These are phyloP conservation scores for Chytriomyces hyalinus DNA, from an alignment of 192 early-diverging fungal species.

Conservation along the genomic window DNA sequence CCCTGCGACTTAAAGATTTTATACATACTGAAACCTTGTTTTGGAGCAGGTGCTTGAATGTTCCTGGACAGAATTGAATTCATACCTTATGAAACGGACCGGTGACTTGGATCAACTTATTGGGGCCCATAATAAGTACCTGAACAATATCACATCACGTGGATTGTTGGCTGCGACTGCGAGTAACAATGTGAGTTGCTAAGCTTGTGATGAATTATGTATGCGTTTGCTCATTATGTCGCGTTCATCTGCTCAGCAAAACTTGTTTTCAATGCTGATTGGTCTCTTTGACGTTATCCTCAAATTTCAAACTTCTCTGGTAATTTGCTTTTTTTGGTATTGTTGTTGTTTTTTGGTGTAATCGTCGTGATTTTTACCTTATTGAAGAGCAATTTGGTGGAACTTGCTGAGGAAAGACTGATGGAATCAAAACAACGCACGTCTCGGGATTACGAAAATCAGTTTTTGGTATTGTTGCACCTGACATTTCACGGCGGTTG, in stretches of 20 bases:
- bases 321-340: slow-evolving; percentile 7
- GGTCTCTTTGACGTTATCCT: slow-evolving; percentile 32
- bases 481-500: neutral
- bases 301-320: slow-evolving; percentile 18
- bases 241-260: slow-evolving; percentile 8
- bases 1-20: neutral
- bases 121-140: slow-evolving; percentile 77
- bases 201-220: neutral
- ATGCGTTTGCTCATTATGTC: neutral
- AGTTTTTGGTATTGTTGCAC: slow-evolving; percentile 16
- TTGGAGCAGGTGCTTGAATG: slow-evolving; percentile 73
- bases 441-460: neutral
- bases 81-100: slow-evolving; percentile 58
- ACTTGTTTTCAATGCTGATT: slow-evolving; percentile 29
- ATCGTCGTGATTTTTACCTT: neutral
- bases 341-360: neutral
- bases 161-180: slow-evolving; percentile 56
- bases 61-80: slow-evolving; percentile 82
- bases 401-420: slow-evolving; percentile 12
- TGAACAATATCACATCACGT: slow-evolving; percentile 69
- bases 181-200: neutral
- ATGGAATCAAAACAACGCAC: neutral
- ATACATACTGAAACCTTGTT: neutral
- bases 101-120: slow-evolving; percentile 83
- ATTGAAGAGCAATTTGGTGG: neutral